Percentiles rank a stretch among this genome's conserved stretches.
These are phyloP conservation scores for Apiotrichum sp. DNA, from an alignment of 1,284 basidiomycete species.

Conservation along the genomic window DNA sequence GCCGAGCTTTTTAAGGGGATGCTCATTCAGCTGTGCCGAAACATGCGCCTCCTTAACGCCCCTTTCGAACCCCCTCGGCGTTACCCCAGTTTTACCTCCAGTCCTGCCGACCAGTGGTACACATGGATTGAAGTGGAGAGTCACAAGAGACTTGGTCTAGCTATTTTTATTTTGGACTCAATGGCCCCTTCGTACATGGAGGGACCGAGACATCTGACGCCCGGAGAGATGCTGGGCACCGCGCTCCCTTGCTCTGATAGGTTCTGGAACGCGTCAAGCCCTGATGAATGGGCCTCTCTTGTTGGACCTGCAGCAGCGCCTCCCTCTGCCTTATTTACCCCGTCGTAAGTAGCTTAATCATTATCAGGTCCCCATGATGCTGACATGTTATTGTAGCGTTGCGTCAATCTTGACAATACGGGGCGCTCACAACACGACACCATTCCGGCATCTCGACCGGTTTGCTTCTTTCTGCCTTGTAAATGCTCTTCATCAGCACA, in stretches of 20 bases:
- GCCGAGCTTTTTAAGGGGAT: slow-evolving; percentile 21
- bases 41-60: slow-evolving; percentile 19
- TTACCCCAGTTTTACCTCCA: slow-evolving; percentile 1
- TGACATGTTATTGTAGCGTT: not conserved
- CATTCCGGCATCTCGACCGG: slow-evolving; percentile 14
- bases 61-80: slow-evolving; percentile 2
- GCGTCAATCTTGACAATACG: not conserved
- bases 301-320: not conserved
- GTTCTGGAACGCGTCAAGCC: slow-evolving; percentile 18
- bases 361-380: too few species aligned
- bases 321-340: too few species aligned
- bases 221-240: slow-evolving; percentile 22
- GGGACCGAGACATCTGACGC: slow-evolving; percentile 20
- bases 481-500: slow-evolving; percentile 22
- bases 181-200: slow-evolving; percentile 13
- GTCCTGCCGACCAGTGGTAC: slow-evolving; percentile 14
- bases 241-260: slow-evolving; percentile 23
- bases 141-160: slow-evolving; percentile 22
- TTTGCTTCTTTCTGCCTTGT: slow-evolving; percentile 17
- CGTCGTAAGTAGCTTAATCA: too few species aligned
- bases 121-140: slow-evolving; percentile 21
- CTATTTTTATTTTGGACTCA: slow-evolving; percentile 20
- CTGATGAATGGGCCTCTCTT: slow-evolving; percentile 19
- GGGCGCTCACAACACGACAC: slow-evolving; percentile 1
- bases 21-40: slow-evolving; percentile 22